A percentile compares a stretch with the other conserved stretches of the same genome.
Conservation (phyloP, 129 eudicot genomes). For the Dittrichia graveolens region DNA sequence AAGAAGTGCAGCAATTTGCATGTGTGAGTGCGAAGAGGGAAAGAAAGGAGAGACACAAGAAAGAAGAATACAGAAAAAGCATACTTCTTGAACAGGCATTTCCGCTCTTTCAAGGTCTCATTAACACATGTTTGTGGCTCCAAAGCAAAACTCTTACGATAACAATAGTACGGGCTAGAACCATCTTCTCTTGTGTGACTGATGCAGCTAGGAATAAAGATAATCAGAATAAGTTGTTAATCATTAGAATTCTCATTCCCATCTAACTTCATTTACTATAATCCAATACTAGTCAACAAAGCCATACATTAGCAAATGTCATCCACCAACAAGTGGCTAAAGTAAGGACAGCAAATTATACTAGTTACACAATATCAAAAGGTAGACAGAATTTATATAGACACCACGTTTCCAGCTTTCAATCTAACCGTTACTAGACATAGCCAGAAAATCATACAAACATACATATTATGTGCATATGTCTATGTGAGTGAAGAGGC, state of each 20-base stretch:
- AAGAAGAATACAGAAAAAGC: conserved; percentile 20
- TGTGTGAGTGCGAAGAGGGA: not conserved
- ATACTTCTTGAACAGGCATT: conserved; percentile 51
- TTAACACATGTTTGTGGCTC: conserved; percentile 34
- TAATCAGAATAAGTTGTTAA: conserved; percentile 22
- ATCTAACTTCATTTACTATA: conserved; percentile 2
- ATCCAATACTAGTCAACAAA: conserved; percentile 23
- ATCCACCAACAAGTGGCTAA: conserved; percentile 3
- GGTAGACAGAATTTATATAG: not conserved
- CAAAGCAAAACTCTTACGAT: conserved; percentile 35
- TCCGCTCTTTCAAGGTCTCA: conserved; percentile 52
- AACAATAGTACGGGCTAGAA: conserved; percentile 33
- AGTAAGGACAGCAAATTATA: not conserved
- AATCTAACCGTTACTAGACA: not conserved
- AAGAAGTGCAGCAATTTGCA: conserved; percentile 2
- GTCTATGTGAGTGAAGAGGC: not conserved
- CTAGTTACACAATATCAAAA: not conserved
- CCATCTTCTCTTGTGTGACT: conserved; percentile 43
- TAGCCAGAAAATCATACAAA: not conserved
- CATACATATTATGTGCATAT: not conserved
- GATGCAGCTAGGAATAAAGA: conserved; percentile 36
- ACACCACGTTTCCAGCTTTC: conserved; percentile 16
- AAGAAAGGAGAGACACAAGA: not conserved
- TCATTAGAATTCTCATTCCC: conserved; percentile 6
- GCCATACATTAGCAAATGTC: conserved; percentile 9